Conservation (phyloP, 306 rosid species). For the Castanea mollissima region DNA sequence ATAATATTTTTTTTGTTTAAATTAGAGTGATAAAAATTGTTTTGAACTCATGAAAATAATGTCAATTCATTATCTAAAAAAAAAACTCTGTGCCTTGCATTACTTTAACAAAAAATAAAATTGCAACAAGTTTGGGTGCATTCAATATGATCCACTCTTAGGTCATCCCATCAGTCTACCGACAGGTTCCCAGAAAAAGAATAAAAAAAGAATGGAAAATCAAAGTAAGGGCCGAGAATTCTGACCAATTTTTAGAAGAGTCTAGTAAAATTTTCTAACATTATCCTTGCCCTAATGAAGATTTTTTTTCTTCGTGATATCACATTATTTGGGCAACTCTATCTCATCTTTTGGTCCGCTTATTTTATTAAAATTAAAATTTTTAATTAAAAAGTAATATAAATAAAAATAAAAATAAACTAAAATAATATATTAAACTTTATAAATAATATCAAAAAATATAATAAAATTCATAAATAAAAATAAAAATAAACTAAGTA, state of each 20-base stretch:
- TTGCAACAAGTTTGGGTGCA: not conserved
- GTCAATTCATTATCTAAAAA: too few species aligned
- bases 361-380: too few species aligned
- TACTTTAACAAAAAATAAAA: too few species aligned
- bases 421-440: rapidly evolving
- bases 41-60: too few species aligned
- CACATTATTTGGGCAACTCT: too few species aligned
- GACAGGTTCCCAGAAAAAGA: not conserved
- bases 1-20: too few species aligned
- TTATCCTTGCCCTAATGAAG: too few species aligned
- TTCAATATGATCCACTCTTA: not conserved
- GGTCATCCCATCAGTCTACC: not conserved
- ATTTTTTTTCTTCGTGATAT: too few species aligned
- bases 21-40: too few species aligned
- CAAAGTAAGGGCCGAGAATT: slow-evolving; percentile 24
- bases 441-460: rapidly evolving
- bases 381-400: rapidly evolving
- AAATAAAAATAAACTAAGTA: rapidly evolving
- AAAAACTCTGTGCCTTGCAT: too few species aligned
- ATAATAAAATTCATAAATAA: rapidly evolving
- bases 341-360: rapidly evolving
- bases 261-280: not conserved
- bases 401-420: rapidly evolving
- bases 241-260: slow-evolving; percentile 28
- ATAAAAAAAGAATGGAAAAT: not conserved